Base-by-base conservation (phyloP, 257 asterid species). In the Cruciata laevipes region DNA sequence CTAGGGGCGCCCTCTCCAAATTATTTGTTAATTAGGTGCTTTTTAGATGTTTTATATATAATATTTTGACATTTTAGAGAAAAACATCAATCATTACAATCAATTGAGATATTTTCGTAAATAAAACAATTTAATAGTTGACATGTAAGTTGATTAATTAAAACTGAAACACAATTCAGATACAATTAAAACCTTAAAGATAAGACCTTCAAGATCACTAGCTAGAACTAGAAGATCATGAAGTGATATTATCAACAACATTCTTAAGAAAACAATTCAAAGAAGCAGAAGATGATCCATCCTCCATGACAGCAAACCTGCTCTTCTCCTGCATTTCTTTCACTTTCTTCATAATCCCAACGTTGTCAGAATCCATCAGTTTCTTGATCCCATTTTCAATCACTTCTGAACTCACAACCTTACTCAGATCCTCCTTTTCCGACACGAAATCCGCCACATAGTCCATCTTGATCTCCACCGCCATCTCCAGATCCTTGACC, bases 231-330 rank as follows among this genome's bases (percentile, higher is more conserved):
- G 21, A 11, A 27, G 62, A 20, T 5, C 14, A 24, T 32, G 24
- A 65, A 2, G 73, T 16, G 49, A 67, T 37, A 8, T 76, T 67
- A 24, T 25, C 60, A 3, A 76, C 71, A 18, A 79, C 78, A 70
- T 80, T 82, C 30, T 84, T 69, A 21, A 82, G 71, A 5, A 86
- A 84, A 30, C 24, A 61, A 61, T 14, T 21, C 18, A 68, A 76
- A 59, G 81, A 74, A 1, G 35, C 67, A 32, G 69, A 77, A 1
- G 95, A 87, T 30, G 95, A 83, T 9, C 95, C 95, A 38, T 82
- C 87, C 51, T 78, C 84, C 64, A 12, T 5, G 67, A 83, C 23
- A 6, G 87, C 85, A 57, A 32, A 32, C 67, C 82, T 78, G n/a
- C 83, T 76, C 47, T 74, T 78, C 53, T 67, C 59, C 70, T 77